These are phyloP conservation scores for Verticillium albo-atrum DNA, from an alignment of 2,329 filamentous ascomycete species.

Conservation along the genomic window DNA sequence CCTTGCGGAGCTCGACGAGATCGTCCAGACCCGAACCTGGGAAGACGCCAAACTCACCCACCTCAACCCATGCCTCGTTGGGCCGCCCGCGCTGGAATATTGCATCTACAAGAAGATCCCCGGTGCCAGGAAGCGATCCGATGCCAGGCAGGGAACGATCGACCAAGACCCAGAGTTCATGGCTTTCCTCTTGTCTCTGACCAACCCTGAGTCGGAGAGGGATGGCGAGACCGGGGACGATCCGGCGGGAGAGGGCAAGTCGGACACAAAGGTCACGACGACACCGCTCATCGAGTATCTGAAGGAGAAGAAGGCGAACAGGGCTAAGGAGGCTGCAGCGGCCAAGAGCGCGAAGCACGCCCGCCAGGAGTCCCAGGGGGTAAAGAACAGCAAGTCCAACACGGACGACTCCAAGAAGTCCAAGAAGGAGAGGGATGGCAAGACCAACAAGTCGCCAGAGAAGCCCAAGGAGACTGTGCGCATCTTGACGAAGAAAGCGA, in stretches of 20 bases:
- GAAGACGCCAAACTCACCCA: constrained; percentile 77
- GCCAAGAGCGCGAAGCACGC: constrained; percentile 53
- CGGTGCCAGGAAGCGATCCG: constrained; percentile 66
- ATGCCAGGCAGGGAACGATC: constrained; percentile 88
- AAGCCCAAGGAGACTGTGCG: constrained; percentile 57
- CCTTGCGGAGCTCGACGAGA: constrained; percentile 63
- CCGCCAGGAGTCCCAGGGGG: constrained; percentile 46
- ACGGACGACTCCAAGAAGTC: constrained; percentile 56
- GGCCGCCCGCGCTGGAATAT: constrained; percentile 76
- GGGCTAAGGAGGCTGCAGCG: constrained; percentile 50
- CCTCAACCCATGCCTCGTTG: constrained; percentile 67
- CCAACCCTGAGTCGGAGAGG: constrained; percentile 56
- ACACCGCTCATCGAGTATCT: constrained; percentile 89
- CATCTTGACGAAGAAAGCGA: constrained; percentile 56
- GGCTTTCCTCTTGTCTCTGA: constrained; percentile 82
- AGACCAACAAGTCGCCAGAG: constrained; percentile 43
- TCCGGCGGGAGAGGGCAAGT: constrained; percentile 43
- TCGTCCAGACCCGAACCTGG: constrained; percentile 66
- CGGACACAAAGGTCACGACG: constrained; percentile 62
- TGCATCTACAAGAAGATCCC: constrained; percentile 82
- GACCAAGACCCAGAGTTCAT: constrained; percentile 97
- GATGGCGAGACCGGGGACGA: constrained; percentile 41
- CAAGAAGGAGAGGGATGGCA: constrained; percentile 55
- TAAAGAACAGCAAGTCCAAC: constrained; percentile 38
- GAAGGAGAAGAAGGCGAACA: constrained; percentile 85